Evolutionary conservation across 208 protist species (phyloP).

Genomic region (Trypanosomatidae sp.): DNA sequence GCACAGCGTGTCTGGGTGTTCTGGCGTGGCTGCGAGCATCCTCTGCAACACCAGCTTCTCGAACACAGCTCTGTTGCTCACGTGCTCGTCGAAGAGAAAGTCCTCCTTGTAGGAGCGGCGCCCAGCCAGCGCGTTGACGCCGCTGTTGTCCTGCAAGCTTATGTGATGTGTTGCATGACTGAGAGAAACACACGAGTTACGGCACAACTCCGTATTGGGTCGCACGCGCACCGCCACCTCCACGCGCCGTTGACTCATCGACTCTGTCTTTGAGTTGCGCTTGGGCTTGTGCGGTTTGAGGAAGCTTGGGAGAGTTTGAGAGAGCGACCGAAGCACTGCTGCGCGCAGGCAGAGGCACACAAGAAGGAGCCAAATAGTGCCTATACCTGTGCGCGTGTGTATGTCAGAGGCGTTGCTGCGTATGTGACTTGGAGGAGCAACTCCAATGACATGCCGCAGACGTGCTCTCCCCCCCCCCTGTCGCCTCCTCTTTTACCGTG

Average conservation of each 20-base stretch:
- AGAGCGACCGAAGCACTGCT: background rate
- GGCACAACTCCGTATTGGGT: slow-evolving; percentile 18
- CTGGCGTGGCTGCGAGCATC: slow-evolving; percentile 47
- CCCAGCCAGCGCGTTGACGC: slow-evolving; percentile 5
- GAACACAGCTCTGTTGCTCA: slow-evolving; percentile 68
- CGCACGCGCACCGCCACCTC: slow-evolving; percentile 75
- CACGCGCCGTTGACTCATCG: slow-evolving; percentile 47
- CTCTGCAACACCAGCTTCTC: slow-evolving; percentile 53
- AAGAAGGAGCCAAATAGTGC: background rate
- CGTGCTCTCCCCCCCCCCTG: background rate
- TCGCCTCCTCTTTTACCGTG: background rate
- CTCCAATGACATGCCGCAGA: background rate
- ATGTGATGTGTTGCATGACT: slow-evolving; percentile 18
- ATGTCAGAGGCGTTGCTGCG: background rate
- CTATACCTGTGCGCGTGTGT: background rate
- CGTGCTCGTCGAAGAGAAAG: slow-evolving; percentile 36
- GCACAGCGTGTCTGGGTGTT: slow-evolving; percentile 80
- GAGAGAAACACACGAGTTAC: slow-evolving; percentile 40
- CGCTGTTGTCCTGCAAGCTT: slow-evolving; percentile 23
- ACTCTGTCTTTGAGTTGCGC: background rate
- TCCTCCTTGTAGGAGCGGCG: slow-evolving; percentile 39
- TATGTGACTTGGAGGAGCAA: background rate
- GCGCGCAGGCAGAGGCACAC: background rate
- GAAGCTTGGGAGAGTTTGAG: background rate
- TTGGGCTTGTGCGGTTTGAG: background rate